Evolutionary conservation across 2,329 filamentous ascomycete species (phyloP).

Genomic region (Clonostachys byssicola): DNA sequence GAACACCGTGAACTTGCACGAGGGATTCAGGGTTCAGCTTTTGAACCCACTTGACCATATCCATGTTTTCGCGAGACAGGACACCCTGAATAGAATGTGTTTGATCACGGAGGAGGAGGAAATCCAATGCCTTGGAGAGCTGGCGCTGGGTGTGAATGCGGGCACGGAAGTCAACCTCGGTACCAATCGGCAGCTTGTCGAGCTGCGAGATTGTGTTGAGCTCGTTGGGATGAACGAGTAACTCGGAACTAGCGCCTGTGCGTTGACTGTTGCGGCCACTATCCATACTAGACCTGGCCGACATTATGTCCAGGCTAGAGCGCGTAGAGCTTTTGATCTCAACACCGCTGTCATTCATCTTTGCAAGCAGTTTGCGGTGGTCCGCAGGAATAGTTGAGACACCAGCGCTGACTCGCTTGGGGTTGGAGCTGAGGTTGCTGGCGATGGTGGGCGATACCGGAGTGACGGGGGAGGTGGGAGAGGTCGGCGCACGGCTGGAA

Average conservation of each 20-base stretch:
- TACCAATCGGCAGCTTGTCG: slow-evolving; percentile 27
- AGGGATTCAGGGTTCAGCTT: slow-evolving; percentile 76
- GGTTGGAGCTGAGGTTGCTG: neutral
- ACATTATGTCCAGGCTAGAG: slow-evolving; percentile 19
- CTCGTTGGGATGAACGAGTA: slow-evolving; percentile 31
- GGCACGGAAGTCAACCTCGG: slow-evolving; percentile 34
- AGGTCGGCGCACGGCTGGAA: neutral
- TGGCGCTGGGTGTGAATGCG: slow-evolving; percentile 62
- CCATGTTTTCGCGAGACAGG: slow-evolving; percentile 48
- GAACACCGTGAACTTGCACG: slow-evolving; percentile 68
- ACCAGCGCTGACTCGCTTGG: slow-evolving; percentile 1
- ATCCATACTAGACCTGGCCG: slow-evolving; percentile 12
- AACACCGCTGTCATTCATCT: slow-evolving; percentile 23
- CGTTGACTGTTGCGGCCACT: slow-evolving; percentile 23
- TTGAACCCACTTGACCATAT: slow-evolving; percentile 86
- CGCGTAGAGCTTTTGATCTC: slow-evolving; percentile 19
- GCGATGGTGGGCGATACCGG: neutral
- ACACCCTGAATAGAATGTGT: slow-evolving; percentile 82
- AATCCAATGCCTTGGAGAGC: slow-evolving; percentile 78
- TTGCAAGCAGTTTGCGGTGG: slow-evolving; percentile 11
- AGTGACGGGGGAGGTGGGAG: neutral
- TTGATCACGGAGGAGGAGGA: slow-evolving; percentile 82
- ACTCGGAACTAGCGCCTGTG: slow-evolving; percentile 28
- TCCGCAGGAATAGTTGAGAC: slow-evolving; percentile 1
- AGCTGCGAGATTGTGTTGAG: slow-evolving; percentile 31